Base-by-base conservation (phyloP, 192 early-diverging fungal species). In the Kappamyces sp. region DNA sequence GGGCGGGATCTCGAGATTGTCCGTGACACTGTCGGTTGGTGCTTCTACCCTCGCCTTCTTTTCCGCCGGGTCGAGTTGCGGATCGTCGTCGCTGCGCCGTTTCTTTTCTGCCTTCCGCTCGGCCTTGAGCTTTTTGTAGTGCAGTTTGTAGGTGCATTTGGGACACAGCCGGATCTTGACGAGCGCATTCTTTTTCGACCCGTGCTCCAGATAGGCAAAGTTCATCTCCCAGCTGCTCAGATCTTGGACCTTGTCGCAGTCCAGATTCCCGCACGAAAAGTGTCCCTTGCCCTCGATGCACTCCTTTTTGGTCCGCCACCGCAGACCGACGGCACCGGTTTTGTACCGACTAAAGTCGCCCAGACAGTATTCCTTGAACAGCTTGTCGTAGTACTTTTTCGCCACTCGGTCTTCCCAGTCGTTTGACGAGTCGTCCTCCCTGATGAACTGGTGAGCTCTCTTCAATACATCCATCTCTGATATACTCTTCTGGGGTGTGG, bases 201-300 rank as follows among this genome's bases (percentile, higher is more conserved):
- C 78, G 49, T 74, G 75, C 65, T 93, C 90, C 31, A 84, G 63
- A 69, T 91, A 93, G 5, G 63, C 84, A 65, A 93, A 93, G 60
- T 90, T 90, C 8, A 93, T 86, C 65, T 93, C 90, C 90, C 90
- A 93, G 38, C 85, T 85, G 39, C 77, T 64, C 12, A 93, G 65
- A 3, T 67, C 64, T 37, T 64, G 59, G 8, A 60, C 50, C n/a
- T 52, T 61, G 3, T 67, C 53, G 13, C 71, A 61, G 33, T 62
- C 40, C 31, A 83, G 67, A 58, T 81, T 86, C 12, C 74, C 88
- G 61, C 90, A 92, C 1, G 72, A 71, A 59, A 87, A 89, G 60
- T 89, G 87, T 0, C 90, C 85, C 68, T 89, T 88, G 8, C 87
- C 86, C 3, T 64, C 43, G 13, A 85, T 58, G 1, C 88, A 79